Base-by-base conservation (phyloP, 1,284 basidiomycete species). In the Tilletia caries region DNA sequence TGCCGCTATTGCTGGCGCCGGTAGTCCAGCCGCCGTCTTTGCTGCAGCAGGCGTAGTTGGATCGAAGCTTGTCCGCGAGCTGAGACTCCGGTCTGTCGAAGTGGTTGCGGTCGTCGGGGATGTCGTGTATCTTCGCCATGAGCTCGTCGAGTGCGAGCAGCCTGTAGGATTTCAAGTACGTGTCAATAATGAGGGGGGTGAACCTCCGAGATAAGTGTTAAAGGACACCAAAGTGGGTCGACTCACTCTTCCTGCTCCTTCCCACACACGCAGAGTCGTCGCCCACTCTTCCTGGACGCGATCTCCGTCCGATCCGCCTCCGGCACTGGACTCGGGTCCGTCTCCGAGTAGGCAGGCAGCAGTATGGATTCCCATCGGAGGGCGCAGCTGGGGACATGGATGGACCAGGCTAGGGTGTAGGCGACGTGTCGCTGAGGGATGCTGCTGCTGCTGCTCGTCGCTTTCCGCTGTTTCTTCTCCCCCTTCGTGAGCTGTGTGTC, bases 381-480 rank as follows among this genome's bases (percentile, higher is more conserved):
- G 25, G 54, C 54, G 29, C 54, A 60, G 54, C 54, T 60, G 27
- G 54, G 54, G 2, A 60, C 15, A 25, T 60, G 54, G 29, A 60
- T 60, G 54, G 13, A 15, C 54, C 54, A 60, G 29, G 54, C 32
- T 15, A 60, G 27, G 25, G 54, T 60, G 54, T 60, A 60, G 32
- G 54, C 48, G 48, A 50, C 48, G 48, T n/a, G 20, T 50, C 23
- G 48, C 12, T 20, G 20, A n/a, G 48, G 8, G 20, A 8, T 15
- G 37, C 37, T 41, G 15, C 37, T 41, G 20, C 8, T 15, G 37
- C 37, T 41, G 15, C 37, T 41, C 37, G 37, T 10, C 15, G 37
- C 2, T 15, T 41, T 41, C 10, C 6, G 37, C 2, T 41, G 8
- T 41, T 41, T 41, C 37, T 41, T 41, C 37, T 41, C 15, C 37